These are phyloP conservation scores for Pyrus hybrid DNA, from an alignment of 331 rosid genomes.

Conservation along the genomic window DNA sequence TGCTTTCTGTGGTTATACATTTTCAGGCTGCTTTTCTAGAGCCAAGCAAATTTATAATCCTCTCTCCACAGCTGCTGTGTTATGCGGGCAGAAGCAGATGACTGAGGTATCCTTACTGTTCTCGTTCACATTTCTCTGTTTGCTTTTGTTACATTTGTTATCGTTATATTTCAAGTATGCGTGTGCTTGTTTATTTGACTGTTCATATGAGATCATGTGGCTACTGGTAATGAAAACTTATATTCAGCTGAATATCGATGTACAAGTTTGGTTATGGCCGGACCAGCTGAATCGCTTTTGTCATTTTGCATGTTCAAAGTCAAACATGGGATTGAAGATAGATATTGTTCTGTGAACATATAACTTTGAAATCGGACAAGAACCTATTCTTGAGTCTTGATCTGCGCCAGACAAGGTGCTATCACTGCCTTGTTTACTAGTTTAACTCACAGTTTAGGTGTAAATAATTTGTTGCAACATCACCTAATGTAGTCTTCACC, in stretches of 20 bases:
- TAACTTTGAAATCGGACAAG: neutral
- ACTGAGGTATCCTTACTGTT: too few species aligned
- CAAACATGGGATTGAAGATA: neutral
- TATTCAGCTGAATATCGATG: neutral
- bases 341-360: neutral
- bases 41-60: constrained; percentile 63
- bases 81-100: constrained; percentile 94
- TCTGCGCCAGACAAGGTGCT: neutral
- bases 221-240: neutral
- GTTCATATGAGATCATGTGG: neutral
- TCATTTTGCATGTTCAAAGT: neutral
- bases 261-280: neutral
- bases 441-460: neutral
- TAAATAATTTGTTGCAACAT: too few species aligned
- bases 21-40: constrained; percentile 74
- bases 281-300: neutral
- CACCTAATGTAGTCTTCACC: neutral
- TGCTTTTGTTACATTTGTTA: neutral
- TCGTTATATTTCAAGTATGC: neutral
- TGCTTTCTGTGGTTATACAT: neutral
- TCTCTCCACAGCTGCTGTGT: constrained; percentile 57
- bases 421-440: neutral
- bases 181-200: neutral
- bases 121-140: too few species aligned
- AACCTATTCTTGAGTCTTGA: neutral